Base-by-base conservation (phyloP, 23 red algal species). In the Agarophyton chilense region DNA sequence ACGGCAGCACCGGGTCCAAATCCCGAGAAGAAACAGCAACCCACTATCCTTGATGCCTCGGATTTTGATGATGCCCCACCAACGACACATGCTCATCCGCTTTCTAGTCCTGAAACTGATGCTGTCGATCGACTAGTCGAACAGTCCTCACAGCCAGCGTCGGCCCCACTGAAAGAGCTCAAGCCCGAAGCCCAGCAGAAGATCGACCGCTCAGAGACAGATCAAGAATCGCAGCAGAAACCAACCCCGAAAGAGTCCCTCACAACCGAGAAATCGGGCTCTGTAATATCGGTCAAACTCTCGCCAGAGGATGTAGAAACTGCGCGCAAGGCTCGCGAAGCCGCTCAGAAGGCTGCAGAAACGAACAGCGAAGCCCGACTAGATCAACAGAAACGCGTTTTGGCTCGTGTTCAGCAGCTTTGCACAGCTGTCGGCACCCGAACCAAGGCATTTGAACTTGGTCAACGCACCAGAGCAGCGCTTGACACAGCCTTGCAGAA, bases 371-470 rank as follows among this genome's bases (percentile, higher is more conserved):
- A 66, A 18, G 49, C 36, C 8, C 54, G 36, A 10, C 33, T 77
- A 34, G 73, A 77, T 13, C 28, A 67, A n/a, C 40, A 58, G 86
- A 43, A 46, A 40, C 50, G 45, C 21, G 28, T 74, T 41, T 31
- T 87, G 45, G 86, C 70, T 29, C 68, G 49, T 40, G 62, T 56
- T 29, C 63, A 90, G 61, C 50, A 90, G 70, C 2, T 90, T 10
- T 65, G 19, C 26, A 60, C 72, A 2, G 49, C 51, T 32, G 53
- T 79, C 18, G 86, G 86, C 22, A 64, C 52, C 34, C 40, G 49
- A 29, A 63, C 86, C 13, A 25, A 52, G 12, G 56, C 73, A 25
- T 78, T 90, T 45, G 72, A 90, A 52, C 73, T 90, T 10, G 86
- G 86, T 22, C 47, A 52, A 53, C 36, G 42, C 26, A 72, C 86